These are phyloP conservation scores for Kwoniella heveanensis DNA, from an alignment of 768 basidiomycete genomes.

Conservation along the genomic window DNA sequence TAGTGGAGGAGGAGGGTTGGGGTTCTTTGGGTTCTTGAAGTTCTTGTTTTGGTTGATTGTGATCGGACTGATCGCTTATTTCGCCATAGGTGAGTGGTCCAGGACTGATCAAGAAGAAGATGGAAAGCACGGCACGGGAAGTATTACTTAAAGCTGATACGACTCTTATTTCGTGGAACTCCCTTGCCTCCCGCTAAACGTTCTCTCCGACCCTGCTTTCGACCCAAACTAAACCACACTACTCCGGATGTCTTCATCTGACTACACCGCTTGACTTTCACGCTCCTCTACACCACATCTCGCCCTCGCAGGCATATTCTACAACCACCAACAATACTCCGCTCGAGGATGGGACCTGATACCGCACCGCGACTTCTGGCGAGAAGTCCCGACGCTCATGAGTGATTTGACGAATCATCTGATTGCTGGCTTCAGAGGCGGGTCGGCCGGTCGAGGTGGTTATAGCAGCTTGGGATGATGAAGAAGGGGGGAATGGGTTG, in stretches of 20 bases:
- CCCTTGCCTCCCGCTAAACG: no score
- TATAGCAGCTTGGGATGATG: slow-evolving; percentile 48
- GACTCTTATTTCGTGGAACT: no score
- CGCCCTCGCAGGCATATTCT: slow-evolving; percentile 50
- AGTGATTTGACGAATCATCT: slow-evolving; percentile 50
- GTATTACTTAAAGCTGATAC: no score
- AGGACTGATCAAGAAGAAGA: neutral
- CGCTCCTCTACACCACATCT: no score
- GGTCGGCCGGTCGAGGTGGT: slow-evolving; percentile 40
- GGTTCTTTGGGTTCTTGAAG: slow-evolving; percentile 52
- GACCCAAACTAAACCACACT: no score
- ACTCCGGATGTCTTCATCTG: no score
- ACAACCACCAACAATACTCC: slow-evolving; percentile 57
- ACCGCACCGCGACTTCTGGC: slow-evolving; percentile 56
- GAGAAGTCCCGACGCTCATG: slow-evolving; percentile 46
- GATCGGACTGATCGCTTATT: slow-evolving; percentile 44
- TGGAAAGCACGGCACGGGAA: no score
- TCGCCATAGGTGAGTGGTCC: slow-evolving; percentile 47
- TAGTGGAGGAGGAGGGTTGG: slow-evolving; percentile 14
- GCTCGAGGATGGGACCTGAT: slow-evolving; percentile 55
- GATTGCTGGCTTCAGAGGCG: slow-evolving; percentile 44
- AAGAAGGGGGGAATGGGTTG: no score
- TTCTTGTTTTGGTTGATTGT: slow-evolving; percentile 50
- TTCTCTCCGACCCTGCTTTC: no score
- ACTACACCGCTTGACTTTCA: no score